Base-by-base conservation (phyloP, 192 early-diverging fungal species). In the Coemansia erecta region DNA sequence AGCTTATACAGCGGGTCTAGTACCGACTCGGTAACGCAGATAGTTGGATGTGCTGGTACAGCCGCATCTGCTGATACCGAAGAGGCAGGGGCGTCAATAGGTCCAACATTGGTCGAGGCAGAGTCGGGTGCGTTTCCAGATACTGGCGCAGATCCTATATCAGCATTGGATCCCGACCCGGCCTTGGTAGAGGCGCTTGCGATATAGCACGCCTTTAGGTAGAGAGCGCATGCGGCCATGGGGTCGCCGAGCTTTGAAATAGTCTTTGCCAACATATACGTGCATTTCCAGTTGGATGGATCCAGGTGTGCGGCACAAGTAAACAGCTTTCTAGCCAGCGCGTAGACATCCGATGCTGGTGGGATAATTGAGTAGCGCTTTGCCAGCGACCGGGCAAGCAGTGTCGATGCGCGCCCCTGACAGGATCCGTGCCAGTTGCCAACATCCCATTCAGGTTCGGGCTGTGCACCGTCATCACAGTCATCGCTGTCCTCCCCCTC, bases 1-100 rank as follows among this genome's bases (percentile, higher is more conserved):
- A 80, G 61, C 57, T 80, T 80, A 56, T 47, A 80, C 39, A 67
- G 18, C 17, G 77, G 43, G 19, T 72, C 67, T 4, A 61, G 53
- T 2, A 66, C 62, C 33, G 51, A 39, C 15, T 70, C 75, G 4
- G 75, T 56, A 4, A 73, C 23, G 11, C 41, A 8, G 7, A 14
- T 26, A 12, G 61, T 22, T 5, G 17, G 24, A 7, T 37, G 35
- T 1, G 8, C 35, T 7, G 8, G 1, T 9, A 1, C 35, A 8
- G 10, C 8, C 6, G 35, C 3, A 37, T 37, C 8, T 9, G 35
- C 35, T 37, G 35, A 37, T 37, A 7, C 3, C 17, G 45, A 22
- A 0, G 50, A 21, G 10, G 24, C 39, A 31, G 39, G 2, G 9
- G 33, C 26, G 37, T 17, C 50, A 18, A 44, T 41, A 15, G 45